Conservation (phyloP, 352 stramenopile genomes). For the Phytopythium oedochilum region DNA sequence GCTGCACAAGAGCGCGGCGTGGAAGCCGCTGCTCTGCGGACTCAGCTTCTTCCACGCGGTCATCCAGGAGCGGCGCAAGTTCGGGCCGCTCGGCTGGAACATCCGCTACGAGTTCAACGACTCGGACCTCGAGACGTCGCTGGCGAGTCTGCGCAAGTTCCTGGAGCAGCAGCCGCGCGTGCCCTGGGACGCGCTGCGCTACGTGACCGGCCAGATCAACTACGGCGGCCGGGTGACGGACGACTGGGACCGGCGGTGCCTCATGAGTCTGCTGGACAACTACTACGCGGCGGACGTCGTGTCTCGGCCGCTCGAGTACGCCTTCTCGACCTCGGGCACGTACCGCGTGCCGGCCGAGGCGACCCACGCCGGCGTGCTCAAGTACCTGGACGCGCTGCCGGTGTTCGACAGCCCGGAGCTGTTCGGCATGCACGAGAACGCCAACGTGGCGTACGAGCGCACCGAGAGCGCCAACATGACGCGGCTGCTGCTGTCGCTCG, state of each 20-base stretch:
- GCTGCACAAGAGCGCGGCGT: constrained; percentile 58
- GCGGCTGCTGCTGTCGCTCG: constrained; percentile 84
- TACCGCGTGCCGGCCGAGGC: constrained; percentile 81
- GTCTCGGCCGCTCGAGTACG: constrained; percentile 41
- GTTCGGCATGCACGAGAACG: constrained; percentile 97
- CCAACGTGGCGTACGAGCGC: constrained; percentile 92
- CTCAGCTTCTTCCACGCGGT: constrained; percentile 94
- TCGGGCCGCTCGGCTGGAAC: constrained; percentile 93
- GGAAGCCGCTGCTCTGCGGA: constrained; percentile 87
- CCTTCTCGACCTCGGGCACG: constrained; percentile 84
- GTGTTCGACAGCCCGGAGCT: constrained; percentile 89
- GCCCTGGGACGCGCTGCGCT: constrained; percentile 92
- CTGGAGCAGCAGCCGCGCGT: constrained; percentile 88
- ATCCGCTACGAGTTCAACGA: constrained; percentile 97
- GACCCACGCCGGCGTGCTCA: constrained; percentile 44
- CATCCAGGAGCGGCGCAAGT: constrained; percentile 93
- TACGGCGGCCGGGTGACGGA: constrained; percentile 95
- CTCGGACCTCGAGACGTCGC: constrained; percentile 92
- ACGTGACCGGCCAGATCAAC: constrained; percentile 95
- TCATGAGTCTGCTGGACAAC: constrained; percentile 92
- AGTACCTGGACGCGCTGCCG: constrained; percentile 85
- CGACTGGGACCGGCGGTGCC: constrained; percentile 91
- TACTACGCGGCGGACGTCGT: constrained; percentile 89
- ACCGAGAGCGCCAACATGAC: constrained; percentile 89
- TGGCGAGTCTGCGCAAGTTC: constrained; percentile 89